These are phyloP conservation scores for Colletotrichum lentis DNA, from an alignment of 2,329 filamentous ascomycete genomes.

Conservation along the genomic window DNA sequence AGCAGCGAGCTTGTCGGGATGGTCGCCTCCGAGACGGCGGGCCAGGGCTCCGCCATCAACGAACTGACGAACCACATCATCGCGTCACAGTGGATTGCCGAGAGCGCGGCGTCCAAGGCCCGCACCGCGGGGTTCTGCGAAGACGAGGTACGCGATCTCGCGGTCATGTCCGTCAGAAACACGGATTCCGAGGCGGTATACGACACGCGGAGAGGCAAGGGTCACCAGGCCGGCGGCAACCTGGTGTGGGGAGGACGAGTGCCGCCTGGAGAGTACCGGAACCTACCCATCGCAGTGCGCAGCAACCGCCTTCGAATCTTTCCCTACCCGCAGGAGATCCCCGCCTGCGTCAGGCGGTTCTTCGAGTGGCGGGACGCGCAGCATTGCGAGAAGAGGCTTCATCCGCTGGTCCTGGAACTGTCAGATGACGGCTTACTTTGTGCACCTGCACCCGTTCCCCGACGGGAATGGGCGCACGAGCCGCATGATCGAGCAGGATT, in stretches of 20 bases:
- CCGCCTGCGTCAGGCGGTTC: conserved; percentile 31
- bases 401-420: conserved; percentile 41
- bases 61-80: conserved; percentile 41
- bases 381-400: conserved; percentile 35
- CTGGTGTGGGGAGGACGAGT: conserved; percentile 34
- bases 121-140: conserved; percentile 36
- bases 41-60: not conserved
- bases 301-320: conserved; percentile 40
- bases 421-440: conserved; percentile 39
- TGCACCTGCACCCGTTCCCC: conserved; percentile 40
- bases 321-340: conserved; percentile 40
- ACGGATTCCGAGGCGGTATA: conserved; percentile 36
- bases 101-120: conserved; percentile 33
- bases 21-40: not conserved
- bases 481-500: conserved; percentile 41
- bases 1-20: conserved; percentile 19
- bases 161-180: conserved; percentile 30
- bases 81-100: conserved; percentile 40
- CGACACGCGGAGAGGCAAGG: not conserved
- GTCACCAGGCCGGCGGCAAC: not conserved
- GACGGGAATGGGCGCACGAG: conserved; percentile 41
- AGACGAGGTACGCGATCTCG: conserved; percentile 31
- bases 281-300: conserved; percentile 37
- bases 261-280: conserved; percentile 37
- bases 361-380: conserved; percentile 38